Evolutionary conservation across 371 early-diverging fungal species (phyloP).

Genomic region (Phascolomyces articulosus): DNA sequence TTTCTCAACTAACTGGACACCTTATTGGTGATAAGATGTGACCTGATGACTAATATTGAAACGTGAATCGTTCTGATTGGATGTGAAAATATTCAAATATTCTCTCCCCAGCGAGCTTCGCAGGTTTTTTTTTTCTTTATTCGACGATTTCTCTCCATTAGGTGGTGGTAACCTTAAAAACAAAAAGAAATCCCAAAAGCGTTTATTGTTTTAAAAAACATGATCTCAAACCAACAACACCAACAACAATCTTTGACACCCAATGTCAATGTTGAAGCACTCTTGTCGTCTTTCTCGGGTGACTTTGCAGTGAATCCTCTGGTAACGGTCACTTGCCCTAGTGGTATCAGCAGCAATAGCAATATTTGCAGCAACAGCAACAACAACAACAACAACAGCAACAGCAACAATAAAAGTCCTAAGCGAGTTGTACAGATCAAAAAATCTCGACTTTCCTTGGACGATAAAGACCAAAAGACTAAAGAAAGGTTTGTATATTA

Average conservation of each 20-base stretch:
- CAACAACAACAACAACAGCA: constrained; percentile 15
- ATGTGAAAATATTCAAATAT: background rate
- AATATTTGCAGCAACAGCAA: constrained; percentile 6
- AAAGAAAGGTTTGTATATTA: constrained; percentile 36
- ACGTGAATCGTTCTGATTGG: constrained; percentile 17
- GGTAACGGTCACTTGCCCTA: constrained; percentile 19
- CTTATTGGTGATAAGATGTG: too few relatives aligned
- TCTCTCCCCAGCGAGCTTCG: constrained; percentile 1
- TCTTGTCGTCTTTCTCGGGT: constrained; percentile 32
- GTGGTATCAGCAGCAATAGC: constrained; percentile 7
- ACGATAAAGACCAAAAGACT: constrained; percentile 53
- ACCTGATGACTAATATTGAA: too few relatives aligned
- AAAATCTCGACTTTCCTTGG: constrained; percentile 30
- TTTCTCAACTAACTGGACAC: too few relatives aligned
- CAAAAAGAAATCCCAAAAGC: constrained; percentile 11
- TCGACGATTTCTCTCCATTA: constrained; percentile 44
- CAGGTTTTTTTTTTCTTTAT: constrained; percentile 20
- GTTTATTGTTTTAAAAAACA: constrained; percentile 11
- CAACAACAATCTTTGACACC: constrained; percentile 7
- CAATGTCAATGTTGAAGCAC: constrained; percentile 20
- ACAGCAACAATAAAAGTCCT: constrained; percentile 8
- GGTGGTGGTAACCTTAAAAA: constrained; percentile 37
- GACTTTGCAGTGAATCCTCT: constrained; percentile 36
- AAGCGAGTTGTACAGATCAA: constrained; percentile 15
- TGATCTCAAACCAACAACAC: constrained; percentile 8